Percentiles rank a stretch among this genome's conserved stretches.
phyloP scores from a whole-genome alignment of 116 monocot species.

The Zostera marina region DNA sequence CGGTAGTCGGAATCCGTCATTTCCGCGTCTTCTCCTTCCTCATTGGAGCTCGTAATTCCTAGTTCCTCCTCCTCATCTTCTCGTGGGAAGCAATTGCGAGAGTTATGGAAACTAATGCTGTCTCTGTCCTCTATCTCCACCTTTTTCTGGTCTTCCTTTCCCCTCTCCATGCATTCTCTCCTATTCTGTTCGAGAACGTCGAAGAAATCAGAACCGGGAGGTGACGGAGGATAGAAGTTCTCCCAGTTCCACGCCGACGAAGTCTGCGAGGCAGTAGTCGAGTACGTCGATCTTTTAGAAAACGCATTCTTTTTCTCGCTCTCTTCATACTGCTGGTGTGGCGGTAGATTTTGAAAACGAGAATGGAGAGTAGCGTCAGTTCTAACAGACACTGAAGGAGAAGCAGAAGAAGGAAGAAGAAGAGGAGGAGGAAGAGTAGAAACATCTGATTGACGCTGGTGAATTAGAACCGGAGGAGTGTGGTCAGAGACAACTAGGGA shows the following conservation, averaged over 20 bases:
- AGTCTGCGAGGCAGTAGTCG: slow-evolving; percentile 56
- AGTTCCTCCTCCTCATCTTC: slow-evolving; percentile 17
- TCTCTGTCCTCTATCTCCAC: slow-evolving; percentile 6
- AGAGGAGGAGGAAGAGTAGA: slow-evolving; percentile 8
- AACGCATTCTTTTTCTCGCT: slow-evolving; percentile 1
- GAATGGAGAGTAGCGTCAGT: slow-evolving; percentile 13
- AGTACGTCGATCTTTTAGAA: slow-evolving; percentile 13
- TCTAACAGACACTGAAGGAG: too few relatives aligned
- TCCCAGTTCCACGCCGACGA: slow-evolving; percentile 99
- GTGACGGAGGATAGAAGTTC: slow-evolving; percentile 85
- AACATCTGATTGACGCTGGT: slow-evolving; percentile 2
- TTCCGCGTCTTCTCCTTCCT: slow-evolving; percentile 29
- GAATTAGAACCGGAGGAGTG: slow-evolving; percentile 43
- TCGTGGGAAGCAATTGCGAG: slow-evolving; percentile 17
- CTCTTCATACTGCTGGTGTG: background rate
- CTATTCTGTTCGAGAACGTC: slow-evolving; percentile 29
- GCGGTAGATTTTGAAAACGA: slow-evolving; percentile 6
- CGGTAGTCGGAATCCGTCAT: slow-evolving; percentile 39
- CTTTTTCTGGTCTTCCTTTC: slow-evolving; percentile 15
- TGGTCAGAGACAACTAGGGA: slow-evolving; percentile 54
- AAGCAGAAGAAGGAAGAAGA: too few relatives aligned
- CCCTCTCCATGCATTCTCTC: slow-evolving; percentile 17
- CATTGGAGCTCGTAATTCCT: slow-evolving; percentile 1
- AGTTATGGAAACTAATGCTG: background rate
- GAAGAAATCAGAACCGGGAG: slow-evolving; percentile 85